phyloP scores from a whole-genome alignment of 2,329 filamentous ascomycete genomes.

The Epichloe coenophiala region DNA sequence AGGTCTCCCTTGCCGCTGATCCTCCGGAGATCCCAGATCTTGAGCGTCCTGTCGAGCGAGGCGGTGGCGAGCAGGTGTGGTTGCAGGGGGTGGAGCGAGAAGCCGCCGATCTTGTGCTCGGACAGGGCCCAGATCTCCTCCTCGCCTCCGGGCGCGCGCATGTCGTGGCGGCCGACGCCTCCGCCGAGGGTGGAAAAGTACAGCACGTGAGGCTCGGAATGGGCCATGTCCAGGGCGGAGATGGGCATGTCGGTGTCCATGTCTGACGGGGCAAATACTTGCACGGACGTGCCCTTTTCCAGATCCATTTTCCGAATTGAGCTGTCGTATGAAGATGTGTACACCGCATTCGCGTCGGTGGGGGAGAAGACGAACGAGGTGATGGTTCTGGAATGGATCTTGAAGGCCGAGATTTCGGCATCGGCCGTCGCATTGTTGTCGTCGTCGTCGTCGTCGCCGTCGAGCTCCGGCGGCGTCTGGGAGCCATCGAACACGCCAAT shows the following conservation, averaged over 20 bases:
- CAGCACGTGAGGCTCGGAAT: slow-evolving; percentile 56
- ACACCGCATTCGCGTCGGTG: slow-evolving; percentile 63
- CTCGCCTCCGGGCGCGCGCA: slow-evolving; percentile 35
- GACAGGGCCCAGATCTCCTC: slow-evolving; percentile 63
- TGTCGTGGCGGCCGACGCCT: slow-evolving; percentile 67
- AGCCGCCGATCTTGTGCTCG: slow-evolving; percentile 93
- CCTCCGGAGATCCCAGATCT: slow-evolving; percentile 84
- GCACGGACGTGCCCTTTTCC: slow-evolving; percentile 61
- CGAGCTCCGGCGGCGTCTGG: slow-evolving; percentile 46
- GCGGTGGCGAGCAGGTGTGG: slow-evolving; percentile 80
- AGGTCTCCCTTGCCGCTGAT: slow-evolving; percentile 50
- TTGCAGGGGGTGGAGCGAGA: slow-evolving; percentile 66
- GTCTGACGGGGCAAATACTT: slow-evolving; percentile 66
- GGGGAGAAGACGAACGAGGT: slow-evolving; percentile 66
- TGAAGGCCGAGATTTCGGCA: slow-evolving; percentile 77
- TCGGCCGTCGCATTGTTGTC: slow-evolving; percentile 42
- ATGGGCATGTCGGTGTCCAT: slow-evolving; percentile 61
- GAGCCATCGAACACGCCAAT: slow-evolving; percentile 85
- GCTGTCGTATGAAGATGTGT: slow-evolving; percentile 83
- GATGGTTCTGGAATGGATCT: slow-evolving; percentile 81
- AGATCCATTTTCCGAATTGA: slow-evolving; percentile 81
- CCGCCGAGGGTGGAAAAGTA: slow-evolving; percentile 84
- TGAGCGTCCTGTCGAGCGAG: slow-evolving; percentile 76
- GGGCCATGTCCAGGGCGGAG: slow-evolving; percentile 69
- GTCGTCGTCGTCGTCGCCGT: slow-evolving; percentile 41